phyloP scores from a whole-genome alignment of 345 rosid genomes.

The Citrus reticulata region DNA sequence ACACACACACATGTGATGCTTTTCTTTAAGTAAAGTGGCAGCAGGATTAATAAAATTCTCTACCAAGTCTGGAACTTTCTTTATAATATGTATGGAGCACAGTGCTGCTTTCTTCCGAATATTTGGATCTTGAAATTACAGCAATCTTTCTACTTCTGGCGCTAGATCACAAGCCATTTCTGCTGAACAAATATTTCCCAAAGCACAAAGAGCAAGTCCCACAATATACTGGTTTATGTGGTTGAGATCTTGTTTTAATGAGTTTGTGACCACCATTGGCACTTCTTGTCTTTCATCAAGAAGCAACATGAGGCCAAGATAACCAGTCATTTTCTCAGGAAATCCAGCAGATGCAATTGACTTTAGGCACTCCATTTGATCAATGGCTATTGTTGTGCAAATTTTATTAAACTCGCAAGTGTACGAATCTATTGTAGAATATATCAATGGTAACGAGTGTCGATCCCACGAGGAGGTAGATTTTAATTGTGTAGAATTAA shows the following conservation, averaged over 20 bases:
- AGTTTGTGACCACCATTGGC: constrained; percentile 95
- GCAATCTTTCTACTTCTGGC: constrained; percentile 93
- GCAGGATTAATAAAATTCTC: constrained; percentile 93
- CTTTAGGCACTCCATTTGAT: constrained; percentile 98
- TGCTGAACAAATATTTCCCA: constrained; percentile 96
- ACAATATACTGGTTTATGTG: constrained; percentile 93
- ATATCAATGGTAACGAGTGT: no score
- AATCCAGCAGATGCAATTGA: constrained; percentile 90
- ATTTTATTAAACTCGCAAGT: no score
- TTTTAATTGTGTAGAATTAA: no score
- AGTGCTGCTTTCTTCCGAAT: constrained; percentile 96
- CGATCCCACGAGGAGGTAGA: no score
- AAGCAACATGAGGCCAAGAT: constrained; percentile 95
- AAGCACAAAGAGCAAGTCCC: constrained; percentile 98
- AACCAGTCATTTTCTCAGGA: constrained; percentile 98
- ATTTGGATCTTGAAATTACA: constrained; percentile 97
- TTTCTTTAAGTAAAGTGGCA: constrained; percentile 86
- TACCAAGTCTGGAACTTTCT: constrained; percentile 92
- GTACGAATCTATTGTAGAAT: no score
- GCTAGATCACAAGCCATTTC: constrained; percentile 99
- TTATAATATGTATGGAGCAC: constrained; percentile 89
- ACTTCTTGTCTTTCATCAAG: constrained; percentile 99
- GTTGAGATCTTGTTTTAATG: constrained; percentile 96
- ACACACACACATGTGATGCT: constrained; percentile 66
- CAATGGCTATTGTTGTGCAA: no score